phyloP scores from a whole-genome alignment of 1,139 yeast species.

The Lizanozyma gosingica region DNA sequence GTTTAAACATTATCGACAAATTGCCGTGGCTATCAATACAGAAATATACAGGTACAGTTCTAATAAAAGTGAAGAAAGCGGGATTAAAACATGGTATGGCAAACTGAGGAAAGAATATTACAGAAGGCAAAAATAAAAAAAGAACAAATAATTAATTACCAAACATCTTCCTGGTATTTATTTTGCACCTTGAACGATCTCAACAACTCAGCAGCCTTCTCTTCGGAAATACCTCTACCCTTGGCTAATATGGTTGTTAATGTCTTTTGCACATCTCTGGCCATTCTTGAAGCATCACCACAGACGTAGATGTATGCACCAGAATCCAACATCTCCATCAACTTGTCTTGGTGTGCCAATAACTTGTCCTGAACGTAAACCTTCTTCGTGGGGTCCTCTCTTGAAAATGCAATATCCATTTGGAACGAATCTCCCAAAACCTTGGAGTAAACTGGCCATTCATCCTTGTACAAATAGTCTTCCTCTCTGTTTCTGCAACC shows the following conservation, averaged over 20 bases:
- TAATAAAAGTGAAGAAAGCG: too few relatives aligned
- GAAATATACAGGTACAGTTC: too few relatives aligned
- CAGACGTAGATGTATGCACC: slow-evolving; percentile 93
- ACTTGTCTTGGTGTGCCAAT: slow-evolving; percentile 44
- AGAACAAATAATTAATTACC: too few relatives aligned
- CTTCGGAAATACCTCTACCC: slow-evolving; percentile 49
- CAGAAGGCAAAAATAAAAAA: too few relatives aligned
- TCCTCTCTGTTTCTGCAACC: slow-evolving; percentile 74
- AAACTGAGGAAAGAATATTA: too few relatives aligned
- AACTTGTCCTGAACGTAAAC: slow-evolving; percentile 84
- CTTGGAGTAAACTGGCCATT: slow-evolving; percentile 69
- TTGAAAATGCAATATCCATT: slow-evolving; percentile 78
- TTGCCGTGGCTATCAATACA: too few relatives aligned
- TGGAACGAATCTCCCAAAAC: slow-evolving; percentile 58
- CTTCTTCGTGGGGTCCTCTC: slow-evolving; percentile 55
- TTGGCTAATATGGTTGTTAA: slow-evolving; percentile 54
- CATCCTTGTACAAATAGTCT: slow-evolving; percentile 77
- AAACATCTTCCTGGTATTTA: slow-evolving; percentile 94
- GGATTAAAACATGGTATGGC: too few relatives aligned
- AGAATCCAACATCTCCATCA: slow-evolving; percentile 48
- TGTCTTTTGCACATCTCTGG: slow-evolving; percentile 84
- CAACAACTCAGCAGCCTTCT: slow-evolving; percentile 67
- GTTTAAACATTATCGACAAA: too few relatives aligned
- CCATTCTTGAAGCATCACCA: slow-evolving; percentile 96
- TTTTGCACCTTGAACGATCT: slow-evolving; percentile 79